phyloP scores from a whole-genome alignment of 2,329 filamentous ascomycete species.

The Clonostachys rhizophaga region DNA sequence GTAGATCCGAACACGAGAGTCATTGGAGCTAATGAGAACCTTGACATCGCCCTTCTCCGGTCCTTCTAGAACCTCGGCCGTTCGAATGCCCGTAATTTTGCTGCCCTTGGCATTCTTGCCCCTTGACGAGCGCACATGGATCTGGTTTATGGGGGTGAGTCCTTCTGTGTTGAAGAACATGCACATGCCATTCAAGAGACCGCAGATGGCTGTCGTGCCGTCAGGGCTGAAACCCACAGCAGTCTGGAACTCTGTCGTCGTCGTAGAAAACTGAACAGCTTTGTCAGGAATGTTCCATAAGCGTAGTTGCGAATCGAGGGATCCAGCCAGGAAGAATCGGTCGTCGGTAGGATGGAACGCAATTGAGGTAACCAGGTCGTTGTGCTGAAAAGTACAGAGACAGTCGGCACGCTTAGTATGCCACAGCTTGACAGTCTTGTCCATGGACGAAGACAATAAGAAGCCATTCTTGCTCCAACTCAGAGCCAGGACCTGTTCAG shows the following conservation, averaged over 20 bases:
- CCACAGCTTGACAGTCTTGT: slow-evolving; percentile 94
- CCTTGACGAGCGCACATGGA: slow-evolving; percentile 88
- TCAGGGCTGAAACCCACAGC: slow-evolving; percentile 92
- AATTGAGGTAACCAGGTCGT: slow-evolving; percentile 91
- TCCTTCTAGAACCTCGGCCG: slow-evolving; percentile 43
- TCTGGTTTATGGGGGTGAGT: slow-evolving; percentile 75
- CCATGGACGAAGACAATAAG: slow-evolving; percentile 91
- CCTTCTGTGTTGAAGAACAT: slow-evolving; percentile 92
- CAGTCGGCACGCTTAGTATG: slow-evolving; percentile 83
- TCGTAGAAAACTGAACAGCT: slow-evolving; percentile 76
- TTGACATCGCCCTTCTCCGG: slow-evolving; percentile 63
- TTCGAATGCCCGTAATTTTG: slow-evolving; percentile 94
- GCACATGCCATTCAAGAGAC: slow-evolving; percentile 79
- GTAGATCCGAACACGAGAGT: slow-evolving; percentile 87
- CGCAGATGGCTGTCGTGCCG: slow-evolving; percentile 84
- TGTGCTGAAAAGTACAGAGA: slow-evolving; percentile 89
- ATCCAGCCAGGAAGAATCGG: slow-evolving; percentile 93
- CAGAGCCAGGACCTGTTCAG: slow-evolving; percentile 79
- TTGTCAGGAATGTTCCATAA: slow-evolving; percentile 98
- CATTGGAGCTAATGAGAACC: slow-evolving; percentile 88
- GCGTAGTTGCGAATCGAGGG: slow-evolving; percentile 79
- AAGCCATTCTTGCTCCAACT: slow-evolving; percentile 99
- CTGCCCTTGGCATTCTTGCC: slow-evolving; percentile 94
- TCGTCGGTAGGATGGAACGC: slow-evolving; percentile 93
- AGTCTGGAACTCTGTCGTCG: slow-evolving; percentile 83